Conservation (phyloP, 2,329 filamentous ascomycete genomes). For the Neonectria coccinea region DNA sequence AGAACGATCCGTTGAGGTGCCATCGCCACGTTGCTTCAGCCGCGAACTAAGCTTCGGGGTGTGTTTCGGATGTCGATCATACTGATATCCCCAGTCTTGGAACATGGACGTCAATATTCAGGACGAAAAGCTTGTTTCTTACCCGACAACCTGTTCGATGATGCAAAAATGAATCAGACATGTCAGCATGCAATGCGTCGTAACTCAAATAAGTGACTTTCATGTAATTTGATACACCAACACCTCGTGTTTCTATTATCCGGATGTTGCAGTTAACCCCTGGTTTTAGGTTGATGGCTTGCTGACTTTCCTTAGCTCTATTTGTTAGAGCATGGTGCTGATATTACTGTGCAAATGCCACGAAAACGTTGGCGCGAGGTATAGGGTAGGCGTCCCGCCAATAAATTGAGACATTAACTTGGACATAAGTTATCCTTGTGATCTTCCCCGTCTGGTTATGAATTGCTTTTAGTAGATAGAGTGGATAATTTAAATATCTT, state of each 20-base stretch:
- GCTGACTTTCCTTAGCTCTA: no score
- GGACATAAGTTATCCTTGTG: neutral
- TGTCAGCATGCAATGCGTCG: neutral
- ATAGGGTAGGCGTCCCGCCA: neutral
- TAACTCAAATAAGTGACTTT: no score
- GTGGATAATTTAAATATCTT: neutral
- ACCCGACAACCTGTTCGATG: neutral
- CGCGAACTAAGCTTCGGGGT: constrained; percentile 10
- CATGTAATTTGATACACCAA: neutral
- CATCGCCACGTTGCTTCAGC: constrained; percentile 1
- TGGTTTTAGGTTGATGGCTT: no score
- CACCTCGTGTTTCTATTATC: no score
- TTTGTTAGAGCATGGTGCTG: neutral
- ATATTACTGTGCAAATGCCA: neutral
- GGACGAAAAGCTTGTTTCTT: constrained; percentile 15
- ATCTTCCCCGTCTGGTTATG: neutral
- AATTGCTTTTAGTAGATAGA: neutral
- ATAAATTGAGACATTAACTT: neutral
- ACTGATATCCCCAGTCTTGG: constrained; percentile 6
- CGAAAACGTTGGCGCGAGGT: neutral
- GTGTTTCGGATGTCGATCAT: constrained; percentile 22
- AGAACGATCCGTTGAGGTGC: neutral
- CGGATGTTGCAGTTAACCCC: neutral
- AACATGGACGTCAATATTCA: neutral
- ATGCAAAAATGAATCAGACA: neutral